Evolutionary conservation across 768 basidiomycete species (phyloP), one percentile per base, ranked within the genome.

Genomic region (Daedalea quercina): DNA sequence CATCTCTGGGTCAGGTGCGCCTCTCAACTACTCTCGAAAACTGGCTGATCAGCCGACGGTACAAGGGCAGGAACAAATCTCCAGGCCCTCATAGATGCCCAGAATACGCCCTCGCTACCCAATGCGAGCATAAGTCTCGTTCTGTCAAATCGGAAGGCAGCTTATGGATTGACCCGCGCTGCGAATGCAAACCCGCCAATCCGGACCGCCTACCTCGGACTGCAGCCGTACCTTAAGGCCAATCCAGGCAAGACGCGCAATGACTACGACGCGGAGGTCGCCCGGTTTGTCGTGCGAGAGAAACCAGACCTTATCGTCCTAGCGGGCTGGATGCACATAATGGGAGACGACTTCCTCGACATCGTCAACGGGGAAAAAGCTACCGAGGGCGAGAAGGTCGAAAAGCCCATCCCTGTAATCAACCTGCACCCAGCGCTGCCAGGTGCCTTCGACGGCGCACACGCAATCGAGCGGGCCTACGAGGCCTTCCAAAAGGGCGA

Each of bases 281-380:
- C 90, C 8, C 70, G 78, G 28, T 76, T 82, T 49, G 82, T 92
- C 3, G 62, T 87, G 4, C 64, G 69, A 23, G 79, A 73, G 19
- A 69, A 71, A 28, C 95, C 95, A 0, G 90, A 97, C 68, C 66
- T 95, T 23, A 80, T 98, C 45, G 89, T 98, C 7, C 76, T 98
- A n/a, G 96, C 95, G 0, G 96, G 96, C 0, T 99, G 93, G 91
- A 97, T 99, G 95, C 94, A 98, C 63, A 90, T 98, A 61, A 77
- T 97, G 54, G 83, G 85, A 53, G 85, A 90, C 49, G 73, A 71
- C 0, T 97, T 97, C 67, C 68, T 98, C 54, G 80, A 90, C 19
- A 74, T 82, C 28, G 65, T 90, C 47, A 73, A 76, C 45, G 78
- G 79, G 7, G 62, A 68, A 17, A 66, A 66, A 49, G 58, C 59